Evolutionary conservation across 2,329 filamentous ascomycete species (phyloP).

Genomic region (Trichoderma sp.): DNA sequence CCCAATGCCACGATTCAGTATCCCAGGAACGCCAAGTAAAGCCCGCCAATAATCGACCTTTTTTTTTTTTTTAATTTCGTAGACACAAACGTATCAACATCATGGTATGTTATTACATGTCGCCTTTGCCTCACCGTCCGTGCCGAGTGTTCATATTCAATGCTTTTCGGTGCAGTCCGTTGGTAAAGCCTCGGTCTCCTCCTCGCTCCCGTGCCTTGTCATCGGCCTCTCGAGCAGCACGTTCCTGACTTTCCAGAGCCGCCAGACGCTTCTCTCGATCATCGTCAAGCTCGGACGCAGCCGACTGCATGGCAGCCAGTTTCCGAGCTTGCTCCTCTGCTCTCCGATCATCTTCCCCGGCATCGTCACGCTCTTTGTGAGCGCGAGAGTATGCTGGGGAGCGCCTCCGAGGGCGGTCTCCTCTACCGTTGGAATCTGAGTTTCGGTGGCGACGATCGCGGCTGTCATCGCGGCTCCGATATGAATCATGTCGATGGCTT

Average conservation of each 20-base stretch:
- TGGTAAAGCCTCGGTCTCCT: constrained; percentile 65
- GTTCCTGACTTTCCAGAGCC: constrained; percentile 66
- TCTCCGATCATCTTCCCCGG: constrained; percentile 31
- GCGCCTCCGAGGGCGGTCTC: constrained; percentile 36
- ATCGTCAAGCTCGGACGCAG: constrained; percentile 68
- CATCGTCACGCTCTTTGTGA: not conserved
- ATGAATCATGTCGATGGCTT: constrained; percentile 25
- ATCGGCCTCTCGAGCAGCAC: constrained; percentile 65
- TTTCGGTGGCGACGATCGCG: constrained; percentile 31
- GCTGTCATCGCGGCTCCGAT: constrained; percentile 35
- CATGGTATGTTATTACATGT: not conserved
- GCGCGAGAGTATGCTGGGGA: constrained; percentile 21
- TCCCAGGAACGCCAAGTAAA: no score
- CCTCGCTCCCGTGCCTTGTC: constrained; percentile 64
- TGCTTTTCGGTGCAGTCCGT: constrained; percentile 62
- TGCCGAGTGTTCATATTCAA: constrained; percentile 54
- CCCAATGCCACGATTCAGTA: no score
- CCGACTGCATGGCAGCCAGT: constrained; percentile 72
- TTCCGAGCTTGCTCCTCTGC: constrained; percentile 65
- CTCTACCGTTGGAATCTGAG: constrained; percentile 31
- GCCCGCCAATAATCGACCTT: not conserved
- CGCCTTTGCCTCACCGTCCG: constrained; percentile 48
- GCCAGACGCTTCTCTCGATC: constrained; percentile 69
- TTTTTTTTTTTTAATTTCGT: not conserved
- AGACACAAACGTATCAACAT: not conserved